These are phyloP conservation scores for Adansonia gregorii DNA, from an alignment of 441 rosid genomes.

Conservation along the genomic window DNA sequence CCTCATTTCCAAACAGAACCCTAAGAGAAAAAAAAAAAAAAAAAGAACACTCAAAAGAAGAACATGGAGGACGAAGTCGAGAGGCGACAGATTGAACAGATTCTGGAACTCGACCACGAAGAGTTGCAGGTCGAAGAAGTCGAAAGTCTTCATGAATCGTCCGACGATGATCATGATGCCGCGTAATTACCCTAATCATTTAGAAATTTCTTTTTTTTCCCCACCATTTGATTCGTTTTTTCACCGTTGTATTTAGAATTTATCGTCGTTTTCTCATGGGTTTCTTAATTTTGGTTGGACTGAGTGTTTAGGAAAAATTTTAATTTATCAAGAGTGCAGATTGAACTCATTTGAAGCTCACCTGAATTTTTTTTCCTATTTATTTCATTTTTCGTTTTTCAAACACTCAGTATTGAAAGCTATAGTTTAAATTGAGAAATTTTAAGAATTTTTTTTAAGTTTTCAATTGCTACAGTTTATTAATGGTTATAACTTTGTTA, in stretches of 20 bases:
- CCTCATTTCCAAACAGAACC: constrained; percentile 15
- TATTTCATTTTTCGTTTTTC: neutral
- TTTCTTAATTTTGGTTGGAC: neutral
- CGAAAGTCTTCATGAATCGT: constrained; percentile 54
- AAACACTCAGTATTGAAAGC: neutral
- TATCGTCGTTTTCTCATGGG: neutral
- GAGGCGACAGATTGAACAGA: constrained; percentile 83
- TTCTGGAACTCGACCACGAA: constrained; percentile 81
- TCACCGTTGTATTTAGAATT: neutral
- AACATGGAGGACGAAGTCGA: constrained; percentile 51
- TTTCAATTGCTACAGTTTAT: neutral
- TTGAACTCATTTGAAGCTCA: neutral
- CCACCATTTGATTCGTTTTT: neutral
- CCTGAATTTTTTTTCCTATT: neutral
- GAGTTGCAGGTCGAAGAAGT: constrained; percentile 88
- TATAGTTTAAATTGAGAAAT: neutral
- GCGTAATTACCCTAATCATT: constrained; percentile 34
- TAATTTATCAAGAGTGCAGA: neutral
- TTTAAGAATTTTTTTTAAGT: neutral
- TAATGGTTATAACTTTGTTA: neutral
- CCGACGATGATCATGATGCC: constrained; percentile 53
- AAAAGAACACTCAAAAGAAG: neutral
- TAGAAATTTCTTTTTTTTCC: neutral
- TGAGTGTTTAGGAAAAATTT: neutral
- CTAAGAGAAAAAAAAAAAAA: neutral